A percentile compares a stretch with the other conserved stretches of the same genome.
These are phyloP conservation scores for Oryza glaberrima DNA, from an alignment of 176 grass and related monocot genomes.

Conservation along the genomic window DNA sequence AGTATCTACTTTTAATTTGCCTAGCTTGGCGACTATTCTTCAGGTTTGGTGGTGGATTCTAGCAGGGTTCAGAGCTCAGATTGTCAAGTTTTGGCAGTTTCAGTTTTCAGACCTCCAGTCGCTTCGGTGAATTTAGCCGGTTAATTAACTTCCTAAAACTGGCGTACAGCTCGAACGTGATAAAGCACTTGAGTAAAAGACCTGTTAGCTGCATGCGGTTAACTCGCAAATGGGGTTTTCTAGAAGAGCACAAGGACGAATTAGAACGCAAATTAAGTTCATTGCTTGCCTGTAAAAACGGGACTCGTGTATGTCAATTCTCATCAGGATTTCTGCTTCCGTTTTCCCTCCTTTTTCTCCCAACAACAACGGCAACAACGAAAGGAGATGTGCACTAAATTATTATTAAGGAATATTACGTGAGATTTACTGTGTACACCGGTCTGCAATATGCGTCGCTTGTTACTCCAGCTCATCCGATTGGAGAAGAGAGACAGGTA, in stretches of 20 bases:
- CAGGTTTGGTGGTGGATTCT: neutral
- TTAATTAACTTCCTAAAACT: neutral
- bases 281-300: neutral
- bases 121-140: neutral
- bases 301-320: neutral
- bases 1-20: neutral
- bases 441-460: too few species aligned
- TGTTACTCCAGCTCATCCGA: neutral
- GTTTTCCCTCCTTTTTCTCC: neutral
- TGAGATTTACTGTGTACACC: too few species aligned
- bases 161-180: neutral
- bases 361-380: neutral
- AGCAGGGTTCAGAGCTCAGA: neutral
- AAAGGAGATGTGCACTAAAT: neutral
- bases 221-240: neutral
- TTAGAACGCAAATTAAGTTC: neutral
- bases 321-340: neutral
- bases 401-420: neutral
- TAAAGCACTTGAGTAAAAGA: neutral
- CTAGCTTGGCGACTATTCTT: neutral
- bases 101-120: neutral
- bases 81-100: neutral
- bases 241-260: neutral
- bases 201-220: neutral
- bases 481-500: neutral